These are phyloP conservation scores for Ustulina deusta DNA, from an alignment of 2,329 filamentous ascomycete species.

Conservation along the genomic window DNA sequence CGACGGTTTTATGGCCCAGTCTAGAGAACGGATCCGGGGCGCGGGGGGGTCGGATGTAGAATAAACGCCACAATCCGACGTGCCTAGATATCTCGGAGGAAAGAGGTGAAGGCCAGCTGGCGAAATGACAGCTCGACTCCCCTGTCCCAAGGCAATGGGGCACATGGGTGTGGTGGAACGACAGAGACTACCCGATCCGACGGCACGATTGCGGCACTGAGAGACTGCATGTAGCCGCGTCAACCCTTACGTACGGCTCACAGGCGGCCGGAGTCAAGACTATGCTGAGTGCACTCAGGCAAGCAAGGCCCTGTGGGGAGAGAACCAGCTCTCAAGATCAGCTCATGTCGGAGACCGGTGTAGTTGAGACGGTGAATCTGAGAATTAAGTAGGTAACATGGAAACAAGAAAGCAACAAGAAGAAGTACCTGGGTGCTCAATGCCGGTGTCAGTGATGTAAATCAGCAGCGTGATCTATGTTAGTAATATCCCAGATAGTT, in stretches of 20 bases:
- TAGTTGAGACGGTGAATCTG: background rate
- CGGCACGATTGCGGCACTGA: conserved; percentile 18
- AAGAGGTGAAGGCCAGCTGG: background rate
- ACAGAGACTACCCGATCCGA: conserved; percentile 34
- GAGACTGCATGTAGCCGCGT: conserved; percentile 24
- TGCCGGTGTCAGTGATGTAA: no score
- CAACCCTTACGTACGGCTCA: background rate
- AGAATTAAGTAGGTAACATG: no score
- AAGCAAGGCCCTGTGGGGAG: no score
- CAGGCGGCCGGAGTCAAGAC: background rate
- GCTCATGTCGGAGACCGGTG: conserved; percentile 1
- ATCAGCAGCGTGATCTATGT: no score
- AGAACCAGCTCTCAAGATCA: background rate
- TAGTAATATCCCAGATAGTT: background rate
- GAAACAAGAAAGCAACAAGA: background rate
- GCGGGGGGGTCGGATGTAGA: conserved; percentile 28
- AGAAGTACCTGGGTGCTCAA: background rate
- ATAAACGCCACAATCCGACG: conserved; percentile 27
- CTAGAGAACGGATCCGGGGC: conserved; percentile 29
- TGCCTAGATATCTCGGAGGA: background rate
- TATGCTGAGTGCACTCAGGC: background rate
- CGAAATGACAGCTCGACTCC: conserved; percentile 3
- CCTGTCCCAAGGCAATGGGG: conserved; percentile 18
- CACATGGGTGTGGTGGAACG: conserved; percentile 28
- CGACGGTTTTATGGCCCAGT: background rate